Evolutionary conservation across 371 early-diverging fungal genomes (phyloP).

Genomic region (Mucor sp.): DNA sequence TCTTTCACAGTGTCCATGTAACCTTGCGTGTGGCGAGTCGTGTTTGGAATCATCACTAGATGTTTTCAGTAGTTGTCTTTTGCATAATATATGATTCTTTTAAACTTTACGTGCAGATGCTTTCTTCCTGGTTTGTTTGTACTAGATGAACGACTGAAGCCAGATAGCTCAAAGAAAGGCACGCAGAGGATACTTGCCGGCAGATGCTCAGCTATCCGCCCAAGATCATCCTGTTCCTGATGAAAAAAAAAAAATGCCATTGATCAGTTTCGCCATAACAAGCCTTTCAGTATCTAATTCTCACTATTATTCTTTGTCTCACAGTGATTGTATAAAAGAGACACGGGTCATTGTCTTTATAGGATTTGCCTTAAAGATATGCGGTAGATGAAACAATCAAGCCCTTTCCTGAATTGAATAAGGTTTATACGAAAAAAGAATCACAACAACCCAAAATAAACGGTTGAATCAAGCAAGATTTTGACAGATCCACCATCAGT

Average conservation of each 20-base stretch:
- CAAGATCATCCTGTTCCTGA: neutral
- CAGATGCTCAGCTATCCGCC: too few relatives aligned
- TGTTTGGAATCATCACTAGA: neutral
- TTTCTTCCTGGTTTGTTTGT: too few relatives aligned
- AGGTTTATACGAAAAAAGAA: slow-evolving; percentile 2
- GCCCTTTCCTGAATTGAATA: neutral
- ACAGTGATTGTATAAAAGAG: neutral
- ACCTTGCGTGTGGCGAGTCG: neutral
- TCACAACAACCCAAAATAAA: neutral
- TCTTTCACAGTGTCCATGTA: neutral
- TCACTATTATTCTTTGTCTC: neutral
- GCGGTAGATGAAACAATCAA: neutral
- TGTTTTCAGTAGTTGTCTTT: neutral
- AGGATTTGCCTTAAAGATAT: neutral
- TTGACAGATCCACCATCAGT: neutral
- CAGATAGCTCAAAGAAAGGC: too few relatives aligned
- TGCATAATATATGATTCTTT: too few relatives aligned
- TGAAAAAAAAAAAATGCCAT: neutral
- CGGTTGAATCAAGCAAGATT: neutral
- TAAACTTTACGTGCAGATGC: too few relatives aligned
- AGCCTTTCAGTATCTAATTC: neutral
- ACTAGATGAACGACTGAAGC: too few relatives aligned
- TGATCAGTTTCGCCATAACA: neutral
- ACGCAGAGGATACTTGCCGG: too few relatives aligned
- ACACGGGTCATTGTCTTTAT: neutral